A percentile compares a stretch with the other conserved stretches of the same genome.
Evolutionary conservation across 192 early-diverging fungal genomes (phyloP).

Genomic region (Coemansia sp.): DNA sequence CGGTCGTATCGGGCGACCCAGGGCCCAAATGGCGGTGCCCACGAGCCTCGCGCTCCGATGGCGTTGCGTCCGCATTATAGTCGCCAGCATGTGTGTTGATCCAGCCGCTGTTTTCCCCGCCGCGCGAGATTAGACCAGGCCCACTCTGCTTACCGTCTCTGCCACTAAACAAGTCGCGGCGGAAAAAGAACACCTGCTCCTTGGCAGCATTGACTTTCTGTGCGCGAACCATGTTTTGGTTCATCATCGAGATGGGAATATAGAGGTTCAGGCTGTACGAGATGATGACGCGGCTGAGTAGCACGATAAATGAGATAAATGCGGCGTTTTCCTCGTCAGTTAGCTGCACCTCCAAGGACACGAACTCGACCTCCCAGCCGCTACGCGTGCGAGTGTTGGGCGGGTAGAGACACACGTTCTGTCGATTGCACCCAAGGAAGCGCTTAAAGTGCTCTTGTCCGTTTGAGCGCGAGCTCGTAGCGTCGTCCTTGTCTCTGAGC

Average conservation of each 20-base stretch:
- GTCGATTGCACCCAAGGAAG: conserved; percentile 95
- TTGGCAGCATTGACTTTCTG: conserved; percentile 79
- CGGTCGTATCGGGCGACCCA: conserved; percentile 47
- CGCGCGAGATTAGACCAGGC: conserved; percentile 40
- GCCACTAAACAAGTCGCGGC: conserved; percentile 73
- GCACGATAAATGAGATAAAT: conserved; percentile 91
- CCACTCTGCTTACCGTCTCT: conserved; percentile 44
- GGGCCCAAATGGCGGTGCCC: conserved; percentile 5
- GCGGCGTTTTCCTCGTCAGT: conserved; percentile 98
- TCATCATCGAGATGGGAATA: conserved; percentile 92
- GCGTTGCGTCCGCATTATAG: background rate
- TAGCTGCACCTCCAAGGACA: conserved; percentile 94
- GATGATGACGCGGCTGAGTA: conserved; percentile 87
- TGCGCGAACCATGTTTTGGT: conserved; percentile 89
- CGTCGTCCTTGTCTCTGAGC: conserved; percentile 52
- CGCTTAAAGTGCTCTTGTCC: conserved; percentile 98
- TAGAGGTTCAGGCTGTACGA: conserved; percentile 92
- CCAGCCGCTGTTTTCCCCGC: conserved; percentile 18
- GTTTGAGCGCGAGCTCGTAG: conserved; percentile 50
- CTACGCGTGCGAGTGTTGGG: conserved; percentile 85
- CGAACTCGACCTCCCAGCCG: conserved; percentile 98
- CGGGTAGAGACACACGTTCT: conserved; percentile 98
- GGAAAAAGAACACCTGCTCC: conserved; percentile 86
- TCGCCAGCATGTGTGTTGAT: background rate
- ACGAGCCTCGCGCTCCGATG: conserved; percentile 5